Evolutionary conservation across 2,329 filamentous ascomycete species (phyloP), one percentile per base, ranked within the genome.

Genomic region (Botrytis aclada): DNA sequence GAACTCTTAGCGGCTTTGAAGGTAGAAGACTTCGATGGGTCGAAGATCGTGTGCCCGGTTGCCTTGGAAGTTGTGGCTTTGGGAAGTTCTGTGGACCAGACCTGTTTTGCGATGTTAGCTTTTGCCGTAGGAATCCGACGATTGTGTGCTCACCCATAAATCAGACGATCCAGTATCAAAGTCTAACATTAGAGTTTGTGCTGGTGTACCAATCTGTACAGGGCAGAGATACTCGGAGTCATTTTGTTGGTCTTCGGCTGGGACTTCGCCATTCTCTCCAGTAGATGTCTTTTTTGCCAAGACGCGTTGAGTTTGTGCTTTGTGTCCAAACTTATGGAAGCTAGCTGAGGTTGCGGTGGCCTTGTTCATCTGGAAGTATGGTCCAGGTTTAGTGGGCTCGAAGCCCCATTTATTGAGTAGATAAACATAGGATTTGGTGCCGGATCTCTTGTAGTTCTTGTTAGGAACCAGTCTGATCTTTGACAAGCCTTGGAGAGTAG

Each of bases 101-200:
- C 82, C 87, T 88, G 76, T 25, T 66, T 1, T 20, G 1, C 7
- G 43, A 20, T 34, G 41, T 78, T 73, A 77, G 74, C n/a, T 54
- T 16, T 29, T 1, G n/a, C 7, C 2, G 2, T 2, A 9, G 12
- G 6, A 41, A 16, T 4, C 3, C 25, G 10, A 43, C 18, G 1
- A 41, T 32, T 4, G 5, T 58, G 8, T 69, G 75, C 84, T 77
- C 82, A 89, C 87, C 91, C 90, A 93, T 34, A 92, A 84, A 83
- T 93, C 91, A 32, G 90, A 86, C 18, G 89, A 92, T 32, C 90
- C 90, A 56, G 90, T 92, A 80, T 93, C 91, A 74, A 93, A 92
- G 78, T 92, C 87, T 22, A 93, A 81, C 75, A 85, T 86, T 61
- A 90, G 76, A 63, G 82, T 88, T 82, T 93, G 90, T 1, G 85